Conservation (phyloP, 306 rosid genomes). For the Carpinus fangiana region DNA sequence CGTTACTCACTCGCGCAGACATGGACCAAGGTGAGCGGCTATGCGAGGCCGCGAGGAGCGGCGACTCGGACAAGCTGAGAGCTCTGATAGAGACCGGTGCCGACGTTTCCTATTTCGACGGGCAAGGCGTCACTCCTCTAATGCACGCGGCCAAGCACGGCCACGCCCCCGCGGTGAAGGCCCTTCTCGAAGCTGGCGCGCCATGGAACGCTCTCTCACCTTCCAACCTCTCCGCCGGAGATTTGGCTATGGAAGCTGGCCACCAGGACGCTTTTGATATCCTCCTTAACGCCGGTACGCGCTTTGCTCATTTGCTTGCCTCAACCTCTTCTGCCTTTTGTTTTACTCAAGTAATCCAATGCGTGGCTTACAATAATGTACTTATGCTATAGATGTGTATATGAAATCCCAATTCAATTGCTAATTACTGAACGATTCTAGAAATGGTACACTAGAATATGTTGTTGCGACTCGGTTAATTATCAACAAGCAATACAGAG, state of each 20-base stretch:
- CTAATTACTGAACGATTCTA: background rate
- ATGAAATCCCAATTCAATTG: background rate
- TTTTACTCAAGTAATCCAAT: background rate
- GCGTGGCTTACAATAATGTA: background rate
- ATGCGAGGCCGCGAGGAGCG: slow-evolving; percentile 68
- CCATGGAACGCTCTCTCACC: slow-evolving; percentile 97
- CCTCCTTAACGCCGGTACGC: slow-evolving; percentile 71
- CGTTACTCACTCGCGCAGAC: background rate
- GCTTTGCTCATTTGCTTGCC: background rate
- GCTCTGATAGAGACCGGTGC: slow-evolving; percentile 59
- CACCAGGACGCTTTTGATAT: slow-evolving; percentile 62
- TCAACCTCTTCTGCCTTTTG: background rate
- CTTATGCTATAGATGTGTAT: background rate
- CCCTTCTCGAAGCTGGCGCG: slow-evolving; percentile 74
- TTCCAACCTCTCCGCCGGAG: slow-evolving; percentile 72
- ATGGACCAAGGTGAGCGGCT: slow-evolving; percentile 57
- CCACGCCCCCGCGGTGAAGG: slow-evolving; percentile 52
- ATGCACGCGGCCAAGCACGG: slow-evolving; percentile 89
- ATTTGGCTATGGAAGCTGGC: slow-evolving; percentile 67
- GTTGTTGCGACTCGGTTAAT: background rate
- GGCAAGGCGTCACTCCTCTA: slow-evolving; percentile 72
- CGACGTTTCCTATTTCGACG: slow-evolving; percentile 62
- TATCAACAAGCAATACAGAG: too few relatives aligned
- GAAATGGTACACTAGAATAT: background rate
- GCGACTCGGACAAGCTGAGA: slow-evolving; percentile 52